phyloP scores from a whole-genome alignment of 805 yeast genomes.

The Wickerhamomyces mucosus region DNA sequence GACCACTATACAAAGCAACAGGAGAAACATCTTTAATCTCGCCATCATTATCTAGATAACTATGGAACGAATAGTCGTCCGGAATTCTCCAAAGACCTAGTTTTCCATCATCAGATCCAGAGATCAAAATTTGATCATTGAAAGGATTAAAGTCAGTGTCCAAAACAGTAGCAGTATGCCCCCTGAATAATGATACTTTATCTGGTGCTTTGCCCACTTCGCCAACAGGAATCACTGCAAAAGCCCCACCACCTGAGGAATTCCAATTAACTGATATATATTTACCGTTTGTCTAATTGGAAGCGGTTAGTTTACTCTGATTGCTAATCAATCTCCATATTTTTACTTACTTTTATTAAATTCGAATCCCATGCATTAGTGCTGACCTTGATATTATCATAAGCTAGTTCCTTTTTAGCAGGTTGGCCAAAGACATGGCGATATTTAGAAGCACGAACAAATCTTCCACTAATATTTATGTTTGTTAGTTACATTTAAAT shows the following conservation, averaged over 20 bases:
- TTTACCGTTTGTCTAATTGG: slow-evolving; percentile 60
- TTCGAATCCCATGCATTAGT: slow-evolving; percentile 97
- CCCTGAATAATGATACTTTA: slow-evolving; percentile 85
- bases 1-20: slow-evolving; percentile 65
- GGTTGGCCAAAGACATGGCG: slow-evolving; percentile 96
- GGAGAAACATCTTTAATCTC: slow-evolving; percentile 66
- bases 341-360: slow-evolving; percentile 44
- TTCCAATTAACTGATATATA: slow-evolving; percentile 87
- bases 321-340: background rate
- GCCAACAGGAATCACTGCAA: slow-evolving; percentile 79
- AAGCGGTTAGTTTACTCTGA: background rate
- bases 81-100: slow-evolving; percentile 88
- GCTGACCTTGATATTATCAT: slow-evolving; percentile 53
- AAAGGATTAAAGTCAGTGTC: slow-evolving; percentile 97
- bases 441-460: slow-evolving; percentile 93
- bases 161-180: slow-evolving; percentile 90
- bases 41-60: slow-evolving; percentile 44
- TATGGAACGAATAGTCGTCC: slow-evolving; percentile 61
- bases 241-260: slow-evolving; percentile 95
- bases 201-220: slow-evolving; percentile 94
- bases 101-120: slow-evolving; percentile 76
- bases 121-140: slow-evolving; percentile 61
- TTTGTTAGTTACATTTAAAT: slow-evolving; percentile 7
- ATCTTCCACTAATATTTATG: slow-evolving; percentile 48
- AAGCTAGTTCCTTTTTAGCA: slow-evolving; percentile 38